These are phyloP conservation scores for Phoenix roebelenii DNA, from an alignment of 176 grass and related monocot genomes.

Conservation along the genomic window DNA sequence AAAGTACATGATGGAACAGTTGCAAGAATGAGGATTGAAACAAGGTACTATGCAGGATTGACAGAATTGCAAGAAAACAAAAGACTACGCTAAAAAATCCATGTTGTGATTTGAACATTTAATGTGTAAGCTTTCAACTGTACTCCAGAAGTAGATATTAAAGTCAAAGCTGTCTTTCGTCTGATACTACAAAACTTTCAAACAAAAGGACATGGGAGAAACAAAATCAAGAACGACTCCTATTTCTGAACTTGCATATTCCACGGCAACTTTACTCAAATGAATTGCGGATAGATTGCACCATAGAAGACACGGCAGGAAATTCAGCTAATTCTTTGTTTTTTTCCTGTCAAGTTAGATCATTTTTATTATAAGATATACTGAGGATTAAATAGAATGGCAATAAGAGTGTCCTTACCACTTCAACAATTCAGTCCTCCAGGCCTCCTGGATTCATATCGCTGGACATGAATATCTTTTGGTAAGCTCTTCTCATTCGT, in stretches of 20 bases:
- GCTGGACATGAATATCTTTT: slow-evolving; percentile 71
- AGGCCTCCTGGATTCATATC: slow-evolving; percentile 29
- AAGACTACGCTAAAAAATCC: too few species aligned
- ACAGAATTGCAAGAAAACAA: too few species aligned
- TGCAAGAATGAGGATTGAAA: too few species aligned
- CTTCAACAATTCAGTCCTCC: slow-evolving; percentile 55
- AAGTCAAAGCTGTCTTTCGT: too few species aligned
- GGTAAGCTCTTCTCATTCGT: slow-evolving; percentile 67
- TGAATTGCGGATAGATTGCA: slow-evolving; percentile 70
- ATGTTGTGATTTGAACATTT: too few species aligned
- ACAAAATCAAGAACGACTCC: slow-evolving; percentile 27
- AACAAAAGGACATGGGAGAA: not conserved
- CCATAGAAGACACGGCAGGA: slow-evolving; percentile 44
- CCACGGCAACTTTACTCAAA: slow-evolving; percentile 62
- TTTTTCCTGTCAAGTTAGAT: slow-evolving; percentile 32
- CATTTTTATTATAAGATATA: slow-evolving; percentile 11
- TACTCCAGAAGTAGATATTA: too few species aligned
- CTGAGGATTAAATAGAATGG: slow-evolving; percentile 1
- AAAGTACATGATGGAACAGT: too few species aligned
- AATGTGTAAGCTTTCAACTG: too few species aligned
- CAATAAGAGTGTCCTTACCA: slow-evolving; percentile 34
- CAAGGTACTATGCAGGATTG: too few species aligned
- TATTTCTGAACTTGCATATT: slow-evolving; percentile 85
- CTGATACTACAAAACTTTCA: not conserved
- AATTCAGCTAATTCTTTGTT: slow-evolving; percentile 33